Percentiles rank a stretch among this genome's conserved stretches.
These are phyloP conservation scores for Daldinia vernicosa DNA, from an alignment of 495 filamentous ascomycete genomes.

Conservation along the genomic window DNA sequence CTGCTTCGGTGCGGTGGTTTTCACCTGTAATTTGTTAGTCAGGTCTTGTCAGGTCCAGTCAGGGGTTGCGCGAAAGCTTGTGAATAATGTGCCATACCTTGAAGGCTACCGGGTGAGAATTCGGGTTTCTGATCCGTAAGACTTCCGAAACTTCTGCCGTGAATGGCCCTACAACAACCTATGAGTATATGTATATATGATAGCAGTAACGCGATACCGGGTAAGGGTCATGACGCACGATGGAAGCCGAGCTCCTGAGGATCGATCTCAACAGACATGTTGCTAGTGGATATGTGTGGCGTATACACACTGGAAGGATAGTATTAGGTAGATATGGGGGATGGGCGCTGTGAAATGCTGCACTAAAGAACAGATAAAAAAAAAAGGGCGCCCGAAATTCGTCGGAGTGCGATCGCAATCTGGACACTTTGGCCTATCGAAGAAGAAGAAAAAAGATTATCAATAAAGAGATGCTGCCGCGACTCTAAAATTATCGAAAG, in stretches of 20 bases:
- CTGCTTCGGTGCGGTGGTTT: slow-evolving; percentile 99
- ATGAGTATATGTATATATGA: slow-evolving; percentile 22
- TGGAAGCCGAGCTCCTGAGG: slow-evolving; percentile 92
- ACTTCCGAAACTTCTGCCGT: slow-evolving; percentile 87
- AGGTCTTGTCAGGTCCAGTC: slow-evolving; percentile 15
- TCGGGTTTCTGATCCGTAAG: slow-evolving; percentile 82
- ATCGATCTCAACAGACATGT: slow-evolving; percentile 93
- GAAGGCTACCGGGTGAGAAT: slow-evolving; percentile 85
- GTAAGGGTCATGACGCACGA: slow-evolving; percentile 65
- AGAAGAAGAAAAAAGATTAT: slow-evolving; percentile 32
- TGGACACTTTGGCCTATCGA: slow-evolving; percentile 2
- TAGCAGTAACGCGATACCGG: neutral
- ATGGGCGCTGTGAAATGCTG: slow-evolving; percentile 1
- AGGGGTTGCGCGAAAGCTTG: neutral
- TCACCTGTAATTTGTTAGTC: slow-evolving; percentile 70
- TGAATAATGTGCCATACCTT: slow-evolving; percentile 69
- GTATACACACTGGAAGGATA: slow-evolving; percentile 11
- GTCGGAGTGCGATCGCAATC: slow-evolving; percentile 30
- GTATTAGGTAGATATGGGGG: neutral
- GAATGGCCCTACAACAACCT: slow-evolving; percentile 78
- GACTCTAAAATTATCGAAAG: slow-evolving; percentile 13
- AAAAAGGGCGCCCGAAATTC: slow-evolving; percentile 15
- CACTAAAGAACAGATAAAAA: slow-evolving; percentile 6
- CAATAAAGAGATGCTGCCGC: slow-evolving; percentile 21
- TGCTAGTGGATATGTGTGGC: slow-evolving; percentile 39